Base-by-base conservation (phyloP, 2,329 filamentous ascomycete genomes). In the Aspergillus sp. region DNA sequence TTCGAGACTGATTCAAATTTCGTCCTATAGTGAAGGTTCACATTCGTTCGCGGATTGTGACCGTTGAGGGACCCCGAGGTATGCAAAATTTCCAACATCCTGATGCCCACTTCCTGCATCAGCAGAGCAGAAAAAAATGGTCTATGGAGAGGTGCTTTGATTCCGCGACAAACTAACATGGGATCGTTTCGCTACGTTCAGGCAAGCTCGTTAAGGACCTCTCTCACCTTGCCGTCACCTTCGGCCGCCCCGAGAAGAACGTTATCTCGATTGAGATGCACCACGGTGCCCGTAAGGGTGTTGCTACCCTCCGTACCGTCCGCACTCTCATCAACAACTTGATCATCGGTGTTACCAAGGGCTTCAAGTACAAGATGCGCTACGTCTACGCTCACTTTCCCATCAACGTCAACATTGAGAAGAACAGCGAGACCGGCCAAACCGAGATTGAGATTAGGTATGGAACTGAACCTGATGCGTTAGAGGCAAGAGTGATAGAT, bases 341-440 rank as follows among this genome's bases (percentile, higher is more conserved):
- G 78, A 88, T 98, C 75, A 85, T 90, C 66, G 93, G 93, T 75
- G 93, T 98, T 61, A 98, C 93, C 73, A 95, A 91, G 82, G 93
- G 93, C 63, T 98, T 86, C 88, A 94, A 94, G 81, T 98, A 98
- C 87, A 98, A 98, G 88, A 97, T 98, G 91, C 89, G 94, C 69
- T 98, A 98, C 81, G 93, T 98, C 76, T 98, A 98, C 75, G 93
- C 93, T 73, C 93, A 98, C 86, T 98, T 98, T 73, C 93, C 93
- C 77, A 98, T 98, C 89, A 98, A 98, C 83, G 91, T 98, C 79
- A 97, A 96, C 82, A 76, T 98, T 62, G 90, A 95, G 67, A 90
- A 96, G 86, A 91, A 91, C 83, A 72, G 74, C 68, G 93, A 97
- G 79, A 93, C 88, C 54, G 90, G 85, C 61, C 76, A 85, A 64